Base-by-base conservation (phyloP, 2,329 filamentous ascomycete species). In the Davidsoniella eucalypti region DNA sequence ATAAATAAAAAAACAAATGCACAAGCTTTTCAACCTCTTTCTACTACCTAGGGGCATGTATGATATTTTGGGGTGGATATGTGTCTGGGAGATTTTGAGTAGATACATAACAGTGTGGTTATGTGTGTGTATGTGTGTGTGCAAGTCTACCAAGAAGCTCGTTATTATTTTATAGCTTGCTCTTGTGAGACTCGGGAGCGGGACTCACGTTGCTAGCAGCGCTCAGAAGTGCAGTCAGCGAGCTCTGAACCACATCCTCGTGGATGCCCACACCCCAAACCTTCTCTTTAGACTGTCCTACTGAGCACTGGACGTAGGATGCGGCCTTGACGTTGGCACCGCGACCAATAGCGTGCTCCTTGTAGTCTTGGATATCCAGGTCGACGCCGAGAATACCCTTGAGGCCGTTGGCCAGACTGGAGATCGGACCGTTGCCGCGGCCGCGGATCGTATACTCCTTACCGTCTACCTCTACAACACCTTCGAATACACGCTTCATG, bases 231-330 rank as follows among this genome's bases (percentile, higher is more conserved):
- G 88, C 88, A 62, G 87, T 84, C 60, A 95, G 74, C 64, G 82
- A 88, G 58, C 85, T 87, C 64, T 93, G 85, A 17, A 93, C 86
- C 54, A 93, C 86, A 69, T 94, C 90, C 63, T 90, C 82, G 63
- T 95, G 86, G 58, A 95, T 85, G 33, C 86, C 87, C 5, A 94
- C 83, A 57, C 87, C 87, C 87, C 87, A 94, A 2, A 94, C 82
- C 59, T 77, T 82, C 59, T 85, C 72, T 49, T 74, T 75, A 55
- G 72, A 81, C 44, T 75, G 78, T 3, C 75, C 67, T 17, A 80
- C 73, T 25, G 75, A 87, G 65, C 87, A 94, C 65, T 95, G 85
- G 56, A 96, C 94, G 62, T 93, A 96, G 2, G 88, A 86, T 2
- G 87, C 90, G n/a, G 90, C 90, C 69, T 93, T 93, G 57, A 90